Base-by-base conservation (phyloP, 441 rosid genomes). In the Macaranga tanarius region DNA sequence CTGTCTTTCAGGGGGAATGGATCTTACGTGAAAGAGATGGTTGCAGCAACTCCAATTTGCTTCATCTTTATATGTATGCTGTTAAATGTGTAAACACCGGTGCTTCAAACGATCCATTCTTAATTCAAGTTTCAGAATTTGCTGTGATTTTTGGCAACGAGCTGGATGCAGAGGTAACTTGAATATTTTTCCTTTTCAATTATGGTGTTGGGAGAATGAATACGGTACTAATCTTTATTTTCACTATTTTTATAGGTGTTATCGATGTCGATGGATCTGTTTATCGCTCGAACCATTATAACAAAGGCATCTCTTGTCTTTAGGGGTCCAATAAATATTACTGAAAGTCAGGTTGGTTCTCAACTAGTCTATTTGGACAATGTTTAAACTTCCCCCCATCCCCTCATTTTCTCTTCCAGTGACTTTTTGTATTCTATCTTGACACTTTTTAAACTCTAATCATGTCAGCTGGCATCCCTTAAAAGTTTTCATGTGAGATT, bases 211-310 rank as follows among this genome's bases (percentile, higher is more conserved):
- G 48, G 44, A 44, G 70, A 69, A 62, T 73, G 44, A 54, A 50
- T 34, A 10, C 56, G 59, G 17, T 55, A 52, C 60, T 77, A 67
- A 10, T 71, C 63, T 57, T 57, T 48, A 45, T 81, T 67, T n/a
- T 28, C 56, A 59, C 19, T 51, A 63, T 13, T 51, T 67, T 57
- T 75, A 23, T 84, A 96, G 99, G 98, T 96, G 90, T 91, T 96
- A 93, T 96, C 98, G 97, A 96, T 93, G 98, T 89, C 96, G 80
- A 89, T 93, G 97, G 97, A 96, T 93, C 97, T 96, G 81, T 96
- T 93, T 92, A 84, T 96, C 83, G 99, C 98, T 80, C 98, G 99
- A 79, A 92, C 97, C 90, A 86, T 96, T 92, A 85, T 86, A 85
- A 92, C 95, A 52, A 91, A 90, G 92, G 97, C 99, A 86, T 93